Conservation (phyloP, 371 early-diverging fungal species). For the Zychaea mexicana region DNA sequence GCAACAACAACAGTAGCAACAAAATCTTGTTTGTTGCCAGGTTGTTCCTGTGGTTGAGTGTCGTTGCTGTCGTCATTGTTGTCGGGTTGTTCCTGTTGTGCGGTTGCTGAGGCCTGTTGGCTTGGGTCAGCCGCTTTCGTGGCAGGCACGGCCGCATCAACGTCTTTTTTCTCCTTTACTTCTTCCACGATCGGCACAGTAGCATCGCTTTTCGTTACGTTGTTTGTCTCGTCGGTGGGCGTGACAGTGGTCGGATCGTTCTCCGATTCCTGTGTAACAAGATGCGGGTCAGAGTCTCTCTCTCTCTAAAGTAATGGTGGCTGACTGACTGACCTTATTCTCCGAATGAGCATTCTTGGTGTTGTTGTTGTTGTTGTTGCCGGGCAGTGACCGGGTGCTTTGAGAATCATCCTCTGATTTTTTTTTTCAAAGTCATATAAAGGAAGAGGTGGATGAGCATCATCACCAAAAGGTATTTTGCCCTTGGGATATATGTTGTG, state of each 20-base stretch:
- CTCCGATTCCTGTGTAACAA: slow-evolving; percentile 12
- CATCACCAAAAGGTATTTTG: too few species aligned
- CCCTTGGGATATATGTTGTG: too few species aligned
- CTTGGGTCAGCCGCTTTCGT: neutral
- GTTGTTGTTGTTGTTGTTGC: neutral
- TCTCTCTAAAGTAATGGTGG: neutral
- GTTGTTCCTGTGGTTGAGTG: neutral
- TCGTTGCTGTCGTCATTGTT: neutral
- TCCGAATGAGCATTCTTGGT: slow-evolving; percentile 1
- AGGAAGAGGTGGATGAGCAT: neutral
- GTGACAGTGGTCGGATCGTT: slow-evolving; percentile 2
- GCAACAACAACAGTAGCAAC: too few species aligned
- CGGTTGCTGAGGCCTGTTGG: too few species aligned
- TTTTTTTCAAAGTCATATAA: neutral
- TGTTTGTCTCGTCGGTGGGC: neutral
- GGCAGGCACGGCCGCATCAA: neutral
- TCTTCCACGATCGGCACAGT: neutral
- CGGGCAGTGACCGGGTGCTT: slow-evolving; percentile 1
- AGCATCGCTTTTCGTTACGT: neutral
- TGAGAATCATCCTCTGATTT: neutral
- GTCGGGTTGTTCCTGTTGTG: too few species aligned
- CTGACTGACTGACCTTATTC: slow-evolving; percentile 2
- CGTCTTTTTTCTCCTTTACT: slow-evolving; percentile 6
- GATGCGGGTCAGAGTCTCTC: neutral
- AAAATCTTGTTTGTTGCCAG: too few species aligned